Base-by-base conservation (phyloP, 495 filamentous ascomycete species). In the Bathelium albidoporum region DNA sequence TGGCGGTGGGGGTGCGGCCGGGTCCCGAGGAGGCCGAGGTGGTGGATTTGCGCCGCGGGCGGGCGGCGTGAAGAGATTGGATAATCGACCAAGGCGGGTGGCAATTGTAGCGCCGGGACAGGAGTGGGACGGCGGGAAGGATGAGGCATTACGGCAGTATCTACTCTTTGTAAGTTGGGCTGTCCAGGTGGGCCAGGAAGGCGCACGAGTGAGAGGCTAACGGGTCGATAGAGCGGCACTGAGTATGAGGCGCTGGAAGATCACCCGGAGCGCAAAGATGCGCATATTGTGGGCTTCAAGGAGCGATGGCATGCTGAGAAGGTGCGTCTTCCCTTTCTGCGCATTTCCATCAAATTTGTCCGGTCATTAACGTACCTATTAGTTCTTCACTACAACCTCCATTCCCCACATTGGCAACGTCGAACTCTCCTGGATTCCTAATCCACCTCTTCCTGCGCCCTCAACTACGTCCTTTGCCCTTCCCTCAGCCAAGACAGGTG, bases 241-340 rank as follows among this genome's bases (percentile, higher is more conserved):
- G 91, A 96, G 65, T 91, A 89, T 68, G 85, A 90, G 61, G 83
- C 83, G 44, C 87, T 97, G 61, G 83, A 90, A 60, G 75, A 80
- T 0, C 84, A 87, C 66, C 81, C 86, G 0, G 73, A 81, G 1
- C 76, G 80, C 28, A 66, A 80, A 2, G 77, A 85, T 66, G 80
- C 81, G 28, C 71, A 88, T 72, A 65, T 89, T 72, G 82, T 97
- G 61, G 82, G 82, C 1, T 98, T 97, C 73, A 91, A 89, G 67
- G 90, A 98, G 68, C 87, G 94, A 45, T 91, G 87, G 68, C 87
- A 88, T 7, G 94, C 92, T 16, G 93, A 97, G 74, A 89, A 88
- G 60, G 65, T 76, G 69, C 67, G 62, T 52, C 43, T 44, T 44
- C 39, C 28, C 34, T 45, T 32, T 55, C 12, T 59, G 32, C 58